A percentile compares a stretch with the other conserved stretches of the same genome.
These are phyloP conservation scores for Naegleria lovaniensis DNA, from an alignment of 208 protist genomes.

Conservation along the genomic window DNA sequence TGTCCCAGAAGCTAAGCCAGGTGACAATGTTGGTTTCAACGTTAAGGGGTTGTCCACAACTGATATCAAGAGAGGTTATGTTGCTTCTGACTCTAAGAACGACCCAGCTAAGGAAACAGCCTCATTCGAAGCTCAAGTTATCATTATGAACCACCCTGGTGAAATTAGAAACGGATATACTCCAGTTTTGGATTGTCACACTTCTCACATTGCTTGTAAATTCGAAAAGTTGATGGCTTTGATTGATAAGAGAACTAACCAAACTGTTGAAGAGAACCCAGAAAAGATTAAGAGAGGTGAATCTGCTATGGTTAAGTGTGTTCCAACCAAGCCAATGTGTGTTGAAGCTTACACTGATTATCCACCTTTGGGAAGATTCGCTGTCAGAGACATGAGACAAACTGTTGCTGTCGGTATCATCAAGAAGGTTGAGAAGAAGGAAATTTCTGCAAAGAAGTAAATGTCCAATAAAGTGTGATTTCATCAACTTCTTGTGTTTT, in stretches of 20 bases:
- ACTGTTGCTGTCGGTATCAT: conserved; percentile 92
- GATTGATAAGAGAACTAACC: conserved; percentile 79
- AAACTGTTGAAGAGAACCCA: conserved; percentile 74
- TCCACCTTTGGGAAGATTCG: conserved; percentile 86
- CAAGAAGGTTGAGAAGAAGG: conserved; percentile 58
- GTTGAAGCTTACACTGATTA: conserved; percentile 75
- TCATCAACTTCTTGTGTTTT: too few relatives aligned
- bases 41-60: conserved; percentile 81
- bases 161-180: conserved; percentile 75
- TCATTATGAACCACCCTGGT: conserved; percentile 84
- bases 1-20: conserved; percentile 39
- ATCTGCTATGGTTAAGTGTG: conserved; percentile 73
- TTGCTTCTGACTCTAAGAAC: conserved; percentile 58
- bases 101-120: conserved; percentile 58
- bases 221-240: conserved; percentile 76
- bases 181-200: conserved; percentile 85
- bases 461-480: neutral
- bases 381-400: conserved; percentile 83
- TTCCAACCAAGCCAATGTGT: conserved; percentile 79
- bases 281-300: conserved; percentile 81
- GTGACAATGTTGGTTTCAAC: conserved; percentile 73
- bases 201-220: conserved; percentile 81
- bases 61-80: conserved; percentile 75
- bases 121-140: conserved; percentile 80
- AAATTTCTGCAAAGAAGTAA: neutral